These are phyloP conservation scores for Nepenthes mirabilis DNA, from an alignment of 148 eudicot species.

Conservation along the genomic window DNA sequence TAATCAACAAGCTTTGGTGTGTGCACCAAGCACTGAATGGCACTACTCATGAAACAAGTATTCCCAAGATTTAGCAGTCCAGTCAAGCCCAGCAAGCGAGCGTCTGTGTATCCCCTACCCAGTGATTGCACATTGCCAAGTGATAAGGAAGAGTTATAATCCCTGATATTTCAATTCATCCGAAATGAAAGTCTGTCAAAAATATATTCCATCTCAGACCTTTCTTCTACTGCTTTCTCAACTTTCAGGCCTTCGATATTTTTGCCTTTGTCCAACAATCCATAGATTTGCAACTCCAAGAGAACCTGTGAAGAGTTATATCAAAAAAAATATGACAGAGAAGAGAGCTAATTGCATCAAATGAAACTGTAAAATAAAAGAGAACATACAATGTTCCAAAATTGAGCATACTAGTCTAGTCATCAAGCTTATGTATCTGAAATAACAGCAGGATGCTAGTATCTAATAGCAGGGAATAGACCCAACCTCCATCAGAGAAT, in stretches of 20 bases:
- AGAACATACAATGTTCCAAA: neutral
- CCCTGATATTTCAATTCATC: conserved; percentile 40
- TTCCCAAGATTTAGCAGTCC: conserved; percentile 83
- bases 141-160: conserved; percentile 13
- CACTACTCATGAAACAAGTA: conserved; percentile 91
- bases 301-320: conserved; percentile 23
- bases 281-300: conserved; percentile 55
- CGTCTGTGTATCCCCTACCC: conserved; percentile 18
- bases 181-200: conserved; percentile 11
- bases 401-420: too few species aligned
- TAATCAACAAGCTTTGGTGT: conserved; percentile 73
- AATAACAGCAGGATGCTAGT: too few species aligned
- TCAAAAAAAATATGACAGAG: neutral
- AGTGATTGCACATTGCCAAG: conserved; percentile 8
- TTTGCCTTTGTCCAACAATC: conserved; percentile 18
- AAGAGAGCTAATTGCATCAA: neutral
- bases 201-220: conserved; percentile 9
- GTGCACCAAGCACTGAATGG: conserved; percentile 86
- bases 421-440: too few species aligned
- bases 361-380: neutral
- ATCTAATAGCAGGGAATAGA: too few species aligned
- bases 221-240: conserved; percentile 14
- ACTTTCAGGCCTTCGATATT: conserved; percentile 10
- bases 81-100: conserved; percentile 41
- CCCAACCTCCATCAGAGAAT: too few species aligned